phyloP scores from a whole-genome alignment of 1,284 basidiomycete species.

The Ceratobasidium theobromae region DNA sequence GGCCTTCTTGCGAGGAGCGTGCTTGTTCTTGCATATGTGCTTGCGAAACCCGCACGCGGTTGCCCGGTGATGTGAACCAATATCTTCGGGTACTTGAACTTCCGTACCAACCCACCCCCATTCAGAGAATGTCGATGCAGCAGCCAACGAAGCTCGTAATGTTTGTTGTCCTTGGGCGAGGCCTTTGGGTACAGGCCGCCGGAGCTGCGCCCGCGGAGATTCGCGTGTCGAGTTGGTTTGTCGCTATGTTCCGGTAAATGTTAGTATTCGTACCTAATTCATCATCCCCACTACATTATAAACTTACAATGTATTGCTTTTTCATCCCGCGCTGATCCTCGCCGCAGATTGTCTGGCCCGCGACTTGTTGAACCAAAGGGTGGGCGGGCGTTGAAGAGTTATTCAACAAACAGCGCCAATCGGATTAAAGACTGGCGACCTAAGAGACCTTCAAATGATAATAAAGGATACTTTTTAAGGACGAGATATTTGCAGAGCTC shows the following conservation, averaged over 20 bases:
- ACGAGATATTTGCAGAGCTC: no score
- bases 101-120: conserved; percentile 81
- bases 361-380: no score
- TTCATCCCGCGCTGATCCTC: no score
- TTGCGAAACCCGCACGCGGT: conserved; percentile 66
- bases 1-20: conserved; percentile 32
- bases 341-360: no score
- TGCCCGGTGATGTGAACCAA: conserved; percentile 63
- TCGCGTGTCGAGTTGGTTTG: not conserved
- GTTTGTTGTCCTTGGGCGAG: conserved; percentile 60
- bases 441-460: no score
- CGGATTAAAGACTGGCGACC: no score
- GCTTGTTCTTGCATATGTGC: conserved; percentile 24
- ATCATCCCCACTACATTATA: no score
- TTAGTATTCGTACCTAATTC: not conserved
- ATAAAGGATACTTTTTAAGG: no score
- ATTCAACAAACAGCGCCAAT: no score
- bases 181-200: conserved; percentile 53
- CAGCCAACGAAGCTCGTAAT: conserved; percentile 56
- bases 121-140: conserved; percentile 49
- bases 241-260: not conserved
- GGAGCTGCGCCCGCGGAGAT: not conserved
- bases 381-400: no score
- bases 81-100: conserved; percentile 55
- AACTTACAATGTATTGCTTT: not conserved